Evolutionary conservation across 208 protist genomes (phyloP), one percentile per base, ranked within the genome.

Genomic region (Leishmania tarentolae): DNA sequence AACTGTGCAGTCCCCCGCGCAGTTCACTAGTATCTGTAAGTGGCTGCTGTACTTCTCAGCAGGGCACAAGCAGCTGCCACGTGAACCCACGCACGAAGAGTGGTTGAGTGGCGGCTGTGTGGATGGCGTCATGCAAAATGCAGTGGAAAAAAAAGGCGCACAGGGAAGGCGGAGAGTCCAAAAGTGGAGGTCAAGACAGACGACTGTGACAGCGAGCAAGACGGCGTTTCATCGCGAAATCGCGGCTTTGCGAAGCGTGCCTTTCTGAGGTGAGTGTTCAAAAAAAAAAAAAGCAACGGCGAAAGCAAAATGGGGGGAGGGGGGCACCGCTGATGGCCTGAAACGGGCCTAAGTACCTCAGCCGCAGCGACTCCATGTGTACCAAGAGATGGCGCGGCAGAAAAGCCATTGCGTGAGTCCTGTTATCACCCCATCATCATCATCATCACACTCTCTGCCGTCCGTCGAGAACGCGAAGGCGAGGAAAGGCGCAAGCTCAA

Each of bases 61-160:
- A 28, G 42, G 37, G 24, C 68, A 35, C 24, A 35, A 37, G 44
- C 68, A 50, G 24, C 28, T 35, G 44, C 21, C 68, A 35, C 68
- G 28, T 52, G 2, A 52, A 28, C 44, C 8, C 68, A 11, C 42
- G 35, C 28, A 17, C 50, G 17, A 73, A 44, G 40, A 73, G 42
- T 11, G 44, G 40, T 44, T 0, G 46, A 31, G 57, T 35, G 50
- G 31, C 9, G n/a, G 31, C 40, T 40, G 68, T 53, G 37, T 44
- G 0, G 21, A 52, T 19, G 47, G 68, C 44, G 28, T n/a, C 40
- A 42, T 40, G 71, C 9, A 50, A 57, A 35, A 35, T 68, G 31
- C 71, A 79, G 52, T 59, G 74, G 79, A 76, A 66, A 66, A 31
- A 63, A 52, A 42, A 42, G 61, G 79, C 13, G 59, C 40, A 71